Percentiles rank a stretch among this genome's conserved stretches.
These are phyloP conservation scores for Mrakia gelida DNA, from an alignment of 768 basidiomycete genomes.

Conservation along the genomic window DNA sequence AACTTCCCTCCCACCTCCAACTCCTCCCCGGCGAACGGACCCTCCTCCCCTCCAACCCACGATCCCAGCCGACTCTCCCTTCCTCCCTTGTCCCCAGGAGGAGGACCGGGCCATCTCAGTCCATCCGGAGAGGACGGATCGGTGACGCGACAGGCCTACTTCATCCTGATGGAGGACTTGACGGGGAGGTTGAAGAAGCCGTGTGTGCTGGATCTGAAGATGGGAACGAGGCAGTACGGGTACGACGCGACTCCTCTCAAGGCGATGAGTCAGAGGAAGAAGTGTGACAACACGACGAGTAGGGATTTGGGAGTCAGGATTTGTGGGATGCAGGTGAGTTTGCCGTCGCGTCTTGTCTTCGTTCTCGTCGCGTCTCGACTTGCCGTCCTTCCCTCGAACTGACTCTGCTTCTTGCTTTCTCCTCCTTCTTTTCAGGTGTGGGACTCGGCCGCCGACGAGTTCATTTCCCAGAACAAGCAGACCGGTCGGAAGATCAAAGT, in stretches of 20 bases:
- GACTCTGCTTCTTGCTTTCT: neutral
- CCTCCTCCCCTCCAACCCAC: neutral
- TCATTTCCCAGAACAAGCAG: constrained; percentile 93
- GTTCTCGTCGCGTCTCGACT: neutral
- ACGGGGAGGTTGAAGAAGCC: constrained; percentile 86
- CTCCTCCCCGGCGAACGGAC: neutral
- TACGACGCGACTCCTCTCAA: constrained; percentile 86
- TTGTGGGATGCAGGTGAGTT: constrained; percentile 95
- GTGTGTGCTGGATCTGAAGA: constrained; percentile 96
- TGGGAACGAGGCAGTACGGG: constrained; percentile 99
- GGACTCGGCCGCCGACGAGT: constrained; percentile 77
- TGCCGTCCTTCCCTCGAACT: neutral
- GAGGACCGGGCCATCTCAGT: constrained; percentile 31
- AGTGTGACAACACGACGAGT: constrained; percentile 95
- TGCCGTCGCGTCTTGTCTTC: neutral
- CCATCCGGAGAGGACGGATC: constrained; percentile 18
- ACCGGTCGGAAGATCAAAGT: constrained; percentile 83
- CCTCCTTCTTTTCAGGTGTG: constrained; percentile 62
- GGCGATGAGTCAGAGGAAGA: constrained; percentile 97
- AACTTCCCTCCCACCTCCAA: neutral
- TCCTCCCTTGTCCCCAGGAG: constrained; percentile 6
- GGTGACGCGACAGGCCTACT: constrained; percentile 85
- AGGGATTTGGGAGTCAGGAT: constrained; percentile 82
- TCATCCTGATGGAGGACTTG: constrained; percentile 98
- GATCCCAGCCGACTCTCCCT: constrained; percentile 9